Percentiles rank a stretch among this genome's conserved stretches.
Evolutionary conservation across 371 early-diverging fungal genomes (phyloP).

Genomic region (Nematocida ausubeli): DNA sequence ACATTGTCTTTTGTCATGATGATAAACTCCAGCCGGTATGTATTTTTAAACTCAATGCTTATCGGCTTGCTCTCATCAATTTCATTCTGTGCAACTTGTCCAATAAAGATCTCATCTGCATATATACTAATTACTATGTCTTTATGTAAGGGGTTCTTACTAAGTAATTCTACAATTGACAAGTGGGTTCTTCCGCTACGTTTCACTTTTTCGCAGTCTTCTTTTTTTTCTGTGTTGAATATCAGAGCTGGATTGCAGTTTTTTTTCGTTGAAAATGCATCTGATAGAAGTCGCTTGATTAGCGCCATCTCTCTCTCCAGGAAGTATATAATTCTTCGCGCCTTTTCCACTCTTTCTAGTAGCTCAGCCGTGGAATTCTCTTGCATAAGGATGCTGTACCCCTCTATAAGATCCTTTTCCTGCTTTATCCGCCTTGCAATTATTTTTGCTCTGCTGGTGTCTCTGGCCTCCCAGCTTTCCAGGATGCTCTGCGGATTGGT

Average conservation of each 20-base stretch:
- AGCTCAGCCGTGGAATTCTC: slow-evolving; percentile 20
- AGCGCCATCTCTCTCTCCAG: slow-evolving; percentile 40
- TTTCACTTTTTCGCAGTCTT: slow-evolving; percentile 6
- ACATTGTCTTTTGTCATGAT: not conserved
- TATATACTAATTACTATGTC: slow-evolving; percentile 14
- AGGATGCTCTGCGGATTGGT: slow-evolving; percentile 21
- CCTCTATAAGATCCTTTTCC: slow-evolving; percentile 59
- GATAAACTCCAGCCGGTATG: slow-evolving; percentile 11
- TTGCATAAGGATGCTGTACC: slow-evolving; percentile 47
- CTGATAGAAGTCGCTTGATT: slow-evolving; percentile 13
- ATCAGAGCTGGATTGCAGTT: slow-evolving; percentile 4
- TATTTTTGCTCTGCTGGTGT: slow-evolving; percentile 19
- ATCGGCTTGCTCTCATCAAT: slow-evolving; percentile 9
- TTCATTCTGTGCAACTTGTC: not conserved
- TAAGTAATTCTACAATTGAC: slow-evolving; percentile 1
- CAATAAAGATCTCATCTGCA: slow-evolving; percentile 9
- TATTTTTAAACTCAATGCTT: slow-evolving; percentile 14
- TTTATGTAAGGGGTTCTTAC: slow-evolving; percentile 43
- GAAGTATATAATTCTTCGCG: slow-evolving; percentile 53
- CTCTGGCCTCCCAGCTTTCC: slow-evolving; percentile 52
- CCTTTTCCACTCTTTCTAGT: slow-evolving; percentile 14
- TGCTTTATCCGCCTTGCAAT: slow-evolving; percentile 28
- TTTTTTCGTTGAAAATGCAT: not conserved
- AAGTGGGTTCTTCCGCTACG: slow-evolving; percentile 1
- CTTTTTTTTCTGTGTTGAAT: not conserved